Base-by-base conservation (phyloP, 2,329 filamentous ascomycete species). In the Hymenoscyphus salicellus region DNA sequence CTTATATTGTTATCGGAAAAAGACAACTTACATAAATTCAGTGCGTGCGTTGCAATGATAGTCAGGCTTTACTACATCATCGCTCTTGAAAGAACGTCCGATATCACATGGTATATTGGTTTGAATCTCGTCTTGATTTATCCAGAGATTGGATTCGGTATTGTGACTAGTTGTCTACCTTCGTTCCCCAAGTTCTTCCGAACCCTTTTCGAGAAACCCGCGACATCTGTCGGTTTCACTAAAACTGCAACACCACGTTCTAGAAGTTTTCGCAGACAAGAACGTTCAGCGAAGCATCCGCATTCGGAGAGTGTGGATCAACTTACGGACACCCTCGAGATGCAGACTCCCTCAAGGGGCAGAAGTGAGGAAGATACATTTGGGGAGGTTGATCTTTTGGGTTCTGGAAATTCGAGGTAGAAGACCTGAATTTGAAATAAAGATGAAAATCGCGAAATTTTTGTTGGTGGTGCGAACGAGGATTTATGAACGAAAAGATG, bases 181-280 rank as follows among this genome's bases (percentile, higher is more conserved):
- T n/a, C 55, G 16, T 33, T 56, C 5, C 55, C 55, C 2, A 56
- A 56, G 17, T 56, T 56, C 55, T 56, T 56, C 55, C 28, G 55
- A 2, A n/a, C 28, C 8, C 5, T 56, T 4, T 56, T 33, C 28
- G 17, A 56, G 10, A 11, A 8, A 3, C 55, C 16, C 5, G 2
- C n/a, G 2, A 32, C 30, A 4, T 30, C 55, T 1, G 28, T 26
- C 3, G 20, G 4, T 14, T 4, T 23, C 8, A 26, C 46, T 1
- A 26, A 26, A 3, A 14, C 20, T 8, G 14, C 4, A 3, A 3
- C 4, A 3, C 20, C 20, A 11, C 10, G 5, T 14, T 23, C 20
- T 10, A 14, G 46, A 14, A 14, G n/a, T 3, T 23, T 26, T 52
- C 20, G 46, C 11, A 4, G 46, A 26, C 8, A 26, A 14, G 8